Conservation (phyloP, 1,284 basidiomycete species). For the Neolentinus lepideus region DNA sequence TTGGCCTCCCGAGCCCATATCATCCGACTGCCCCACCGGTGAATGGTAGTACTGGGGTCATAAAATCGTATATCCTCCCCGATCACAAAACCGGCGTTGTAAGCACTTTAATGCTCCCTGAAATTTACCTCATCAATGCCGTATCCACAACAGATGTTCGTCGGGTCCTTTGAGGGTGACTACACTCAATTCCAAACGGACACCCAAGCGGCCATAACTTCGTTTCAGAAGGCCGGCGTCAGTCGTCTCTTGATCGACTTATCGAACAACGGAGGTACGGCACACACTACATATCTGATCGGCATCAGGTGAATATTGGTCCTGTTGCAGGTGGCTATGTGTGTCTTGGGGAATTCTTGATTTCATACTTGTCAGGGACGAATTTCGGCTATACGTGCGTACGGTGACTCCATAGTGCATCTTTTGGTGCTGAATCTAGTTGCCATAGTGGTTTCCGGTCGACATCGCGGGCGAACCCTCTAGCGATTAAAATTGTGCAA, state of each 20-base stretch:
- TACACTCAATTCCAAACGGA: conserved; percentile 50
- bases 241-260: conserved; percentile 50
- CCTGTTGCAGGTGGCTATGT: conserved; percentile 42
- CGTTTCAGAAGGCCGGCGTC: conserved; percentile 42
- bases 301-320: background rate
- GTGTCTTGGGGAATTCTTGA: conserved; percentile 54
- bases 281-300: background rate
- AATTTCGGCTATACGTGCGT: conserved; percentile 45
- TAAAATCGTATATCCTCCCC: conserved; percentile 52
- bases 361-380: conserved; percentile 46
- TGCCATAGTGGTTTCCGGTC: conserved; percentile 40
- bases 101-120: conserved; percentile 15
- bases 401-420: background rate
- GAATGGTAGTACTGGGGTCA: conserved; percentile 42
- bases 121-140: background rate
- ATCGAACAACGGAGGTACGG: conserved; percentile 48
- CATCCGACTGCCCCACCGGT: conserved; percentile 39
- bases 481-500: conserved; percentile 50
- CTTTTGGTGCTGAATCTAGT: conserved; percentile 11
- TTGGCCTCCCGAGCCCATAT: conserved; percentile 43
- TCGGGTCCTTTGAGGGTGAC: conserved; percentile 48
- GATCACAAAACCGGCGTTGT: conserved; percentile 56
- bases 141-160: conserved; percentile 41
- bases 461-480: conserved; percentile 40
- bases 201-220: conserved; percentile 34